These are phyloP conservation scores for Vanrija pseudolonga DNA, from an alignment of 1,284 basidiomycete species.

Conservation along the genomic window DNA sequence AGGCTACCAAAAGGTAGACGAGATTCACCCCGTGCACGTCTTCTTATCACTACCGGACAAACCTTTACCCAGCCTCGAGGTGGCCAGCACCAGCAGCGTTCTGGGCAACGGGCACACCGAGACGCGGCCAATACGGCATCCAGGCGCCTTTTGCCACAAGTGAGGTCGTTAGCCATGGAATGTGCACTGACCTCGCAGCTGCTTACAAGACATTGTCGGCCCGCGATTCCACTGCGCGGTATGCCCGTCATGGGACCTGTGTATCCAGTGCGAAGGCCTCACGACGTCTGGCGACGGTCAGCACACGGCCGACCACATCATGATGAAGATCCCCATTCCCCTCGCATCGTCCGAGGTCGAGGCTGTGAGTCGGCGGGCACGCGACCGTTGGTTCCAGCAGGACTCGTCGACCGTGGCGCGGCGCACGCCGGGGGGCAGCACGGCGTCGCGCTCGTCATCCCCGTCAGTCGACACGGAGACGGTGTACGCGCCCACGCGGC, in stretches of 20 bases:
- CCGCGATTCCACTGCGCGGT: slow-evolving; percentile 85
- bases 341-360: slow-evolving; percentile 68
- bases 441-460: slow-evolving; percentile 34
- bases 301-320: slow-evolving; percentile 61
- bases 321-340: slow-evolving; percentile 90
- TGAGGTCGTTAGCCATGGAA: slow-evolving; percentile 51
- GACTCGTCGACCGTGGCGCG: slow-evolving; percentile 57
- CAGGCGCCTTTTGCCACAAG: slow-evolving; percentile 56
- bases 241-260: slow-evolving; percentile 62
- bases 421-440: neutral
- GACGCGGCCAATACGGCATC: slow-evolving; percentile 31
- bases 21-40: slow-evolving; percentile 79
- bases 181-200: slow-evolving; percentile 54
- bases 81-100: neutral
- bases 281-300: slow-evolving; percentile 48
- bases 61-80: slow-evolving; percentile 11
- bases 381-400: slow-evolving; percentile 68
- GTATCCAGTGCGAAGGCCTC: slow-evolving; percentile 81
- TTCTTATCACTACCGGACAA: slow-evolving; percentile 72
- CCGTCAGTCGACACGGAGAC: slow-evolving; percentile 46
- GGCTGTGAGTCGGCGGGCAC: slow-evolving; percentile 66
- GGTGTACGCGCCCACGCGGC: slow-evolving; percentile 32
- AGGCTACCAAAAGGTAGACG: slow-evolving; percentile 60
- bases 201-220: slow-evolving; percentile 79
- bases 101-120: neutral